Base-by-base conservation (phyloP, 2,329 filamentous ascomycete species). In the Colletotrichum simmondsii region DNA sequence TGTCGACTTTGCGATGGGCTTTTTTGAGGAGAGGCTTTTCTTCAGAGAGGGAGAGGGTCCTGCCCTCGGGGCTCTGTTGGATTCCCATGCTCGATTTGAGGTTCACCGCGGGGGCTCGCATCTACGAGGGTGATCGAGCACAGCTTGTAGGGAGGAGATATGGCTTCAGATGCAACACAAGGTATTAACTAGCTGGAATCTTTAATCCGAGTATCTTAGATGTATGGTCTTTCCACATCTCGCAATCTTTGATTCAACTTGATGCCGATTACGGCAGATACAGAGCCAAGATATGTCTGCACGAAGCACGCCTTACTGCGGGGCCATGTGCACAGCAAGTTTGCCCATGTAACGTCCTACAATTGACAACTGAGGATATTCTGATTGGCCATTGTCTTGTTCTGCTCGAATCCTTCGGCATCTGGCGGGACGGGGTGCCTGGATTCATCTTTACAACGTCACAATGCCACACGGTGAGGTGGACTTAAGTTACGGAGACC, bases 1-100 rank as follows among this genome's bases (percentile, higher is more conserved):
- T 73, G 64, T 79, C 77, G 19, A 78, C 57, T 53, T 78, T 79
- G 26, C 61, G 72, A 68, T 76, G 76, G 5, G 76, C 75, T 5
- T 24, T 52, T 37, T 73, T 75, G 5, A 77, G 66, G 3, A 60
- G 5, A 6, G 62, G 58, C 24, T 64, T 75, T 12, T 63, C 64
- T 2, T 62, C 56, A 6, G 57, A 64, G 2, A 56, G 26, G 14
- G 52, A 32, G 57, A 58, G 16, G 2, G 19, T 12, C 0, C 4
- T 26, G 6, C 28, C 35, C 1, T 10, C 37, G 26, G 59, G 12
- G 3, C 19, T 24, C n/a, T 37, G 12, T 32, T 8, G 59, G 49
- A 12, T n/a, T 37, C 30, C 22, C 52, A 65, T 68, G 12, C 16
- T 46, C 54, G 54, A 14, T 12, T n/a, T 26, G n/a, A 37, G 35